Conservation (phyloP, 352 stramenopile species). For the Pythium coloratum region DNA sequence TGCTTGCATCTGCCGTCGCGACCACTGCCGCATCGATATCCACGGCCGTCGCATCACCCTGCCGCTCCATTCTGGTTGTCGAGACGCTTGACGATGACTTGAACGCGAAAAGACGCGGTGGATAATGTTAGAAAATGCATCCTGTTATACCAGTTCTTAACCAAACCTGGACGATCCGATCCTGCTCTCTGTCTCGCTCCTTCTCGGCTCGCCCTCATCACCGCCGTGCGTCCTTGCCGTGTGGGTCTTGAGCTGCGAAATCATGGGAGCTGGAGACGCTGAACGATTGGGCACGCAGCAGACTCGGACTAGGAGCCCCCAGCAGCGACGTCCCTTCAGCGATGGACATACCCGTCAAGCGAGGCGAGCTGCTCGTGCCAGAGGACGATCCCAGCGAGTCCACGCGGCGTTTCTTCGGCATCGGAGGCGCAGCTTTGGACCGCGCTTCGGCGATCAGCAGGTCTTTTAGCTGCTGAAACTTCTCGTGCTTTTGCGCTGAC, state of each 20-base stretch:
- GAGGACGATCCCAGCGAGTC: conserved; percentile 15
- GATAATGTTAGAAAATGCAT: no score
- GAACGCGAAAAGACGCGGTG: background rate
- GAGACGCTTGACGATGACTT: background rate
- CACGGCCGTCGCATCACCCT: conserved; percentile 29
- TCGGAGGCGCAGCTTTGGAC: conserved; percentile 35
- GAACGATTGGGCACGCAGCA: conserved; percentile 23
- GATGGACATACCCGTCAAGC: background rate
- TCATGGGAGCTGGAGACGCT: conserved; percentile 9
- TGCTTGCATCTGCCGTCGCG: conserved; percentile 21
- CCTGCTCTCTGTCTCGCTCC: no score
- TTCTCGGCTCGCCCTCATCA: no score
- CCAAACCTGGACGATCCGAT: no score
- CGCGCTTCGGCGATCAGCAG: conserved; percentile 67
- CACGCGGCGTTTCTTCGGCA: conserved; percentile 26
- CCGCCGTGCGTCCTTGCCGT: conserved; percentile 7
- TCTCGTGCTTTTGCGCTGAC: conserved; percentile 68
- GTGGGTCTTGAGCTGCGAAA: background rate
- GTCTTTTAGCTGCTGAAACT: conserved; percentile 74
- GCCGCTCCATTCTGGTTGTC: conserved; percentile 31
- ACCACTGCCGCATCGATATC: conserved; percentile 21
- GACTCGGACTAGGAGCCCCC: conserved; percentile 9
- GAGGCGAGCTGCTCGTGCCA: conserved; percentile 7
- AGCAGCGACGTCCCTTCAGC: conserved; percentile 11
- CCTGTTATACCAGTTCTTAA: no score